Evolutionary conservation across 345 rosid genomes (phyloP).

Genomic region (Eucalyptus pauciflora): DNA sequence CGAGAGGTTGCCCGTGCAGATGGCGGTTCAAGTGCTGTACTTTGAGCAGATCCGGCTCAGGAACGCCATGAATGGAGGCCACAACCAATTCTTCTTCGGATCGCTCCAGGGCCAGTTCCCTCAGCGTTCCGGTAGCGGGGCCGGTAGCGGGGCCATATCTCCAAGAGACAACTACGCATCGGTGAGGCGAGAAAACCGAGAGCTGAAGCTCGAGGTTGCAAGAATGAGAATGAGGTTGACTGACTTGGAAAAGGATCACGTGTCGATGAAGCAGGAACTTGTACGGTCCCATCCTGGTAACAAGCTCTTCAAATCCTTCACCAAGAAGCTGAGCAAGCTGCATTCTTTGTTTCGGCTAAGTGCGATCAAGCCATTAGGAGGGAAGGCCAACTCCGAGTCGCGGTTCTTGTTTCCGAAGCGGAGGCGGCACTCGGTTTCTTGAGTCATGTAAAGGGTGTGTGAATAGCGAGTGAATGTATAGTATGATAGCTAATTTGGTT

Average conservation of each 20-base stretch:
- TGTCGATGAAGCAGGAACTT: slow-evolving; percentile 84
- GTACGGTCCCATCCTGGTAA: slow-evolving; percentile 59
- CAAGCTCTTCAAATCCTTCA: slow-evolving; percentile 65
- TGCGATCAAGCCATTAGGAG: slow-evolving; percentile 34
- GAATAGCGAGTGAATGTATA: slow-evolving; percentile 12
- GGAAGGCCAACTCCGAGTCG: slow-evolving; percentile 44
- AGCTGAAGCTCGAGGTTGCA: slow-evolving; percentile 92
- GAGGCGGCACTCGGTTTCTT: slow-evolving; percentile 82
- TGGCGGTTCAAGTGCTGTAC: slow-evolving; percentile 91
- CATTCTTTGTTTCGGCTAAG: slow-evolving; percentile 59
- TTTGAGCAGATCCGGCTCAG: slow-evolving; percentile 91
- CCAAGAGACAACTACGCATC: slow-evolving; percentile 97
- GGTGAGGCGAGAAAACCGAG: slow-evolving; percentile 92
- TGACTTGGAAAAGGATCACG: slow-evolving; percentile 92
- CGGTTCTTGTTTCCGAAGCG: slow-evolving; percentile 63
- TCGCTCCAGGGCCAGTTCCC: slow-evolving; percentile 60
- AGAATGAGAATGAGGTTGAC: slow-evolving; percentile 99
- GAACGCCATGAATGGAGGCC: slow-evolving; percentile 89
- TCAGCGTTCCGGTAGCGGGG: slow-evolving; percentile 79
- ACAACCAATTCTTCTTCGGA: slow-evolving; percentile 67
- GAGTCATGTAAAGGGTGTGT: slow-evolving; percentile 9
- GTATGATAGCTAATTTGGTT: background rate
- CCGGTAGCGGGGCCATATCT: slow-evolving; percentile 95
- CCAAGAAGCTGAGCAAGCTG: slow-evolving; percentile 75
- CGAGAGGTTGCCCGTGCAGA: slow-evolving; percentile 89